phyloP scores from a whole-genome alignment of 345 rosid species.

The Dovyalis caffra region DNA sequence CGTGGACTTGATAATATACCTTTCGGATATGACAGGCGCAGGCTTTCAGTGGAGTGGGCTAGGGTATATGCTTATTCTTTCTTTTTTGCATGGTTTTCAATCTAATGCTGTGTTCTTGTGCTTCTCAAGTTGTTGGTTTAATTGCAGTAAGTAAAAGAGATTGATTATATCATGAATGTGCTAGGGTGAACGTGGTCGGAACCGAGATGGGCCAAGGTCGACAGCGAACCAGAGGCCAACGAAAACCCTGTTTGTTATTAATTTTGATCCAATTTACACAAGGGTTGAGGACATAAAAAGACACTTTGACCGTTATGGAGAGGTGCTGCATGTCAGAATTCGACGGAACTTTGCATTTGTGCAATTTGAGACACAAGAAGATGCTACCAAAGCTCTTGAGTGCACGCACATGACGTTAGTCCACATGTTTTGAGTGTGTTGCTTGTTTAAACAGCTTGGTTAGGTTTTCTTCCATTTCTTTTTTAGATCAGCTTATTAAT shows the following conservation, averaged over 20 bases:
- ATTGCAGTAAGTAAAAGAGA: background rate
- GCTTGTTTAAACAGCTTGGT: background rate
- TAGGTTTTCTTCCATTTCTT: background rate
- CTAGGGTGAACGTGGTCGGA: slow-evolving; percentile 77
- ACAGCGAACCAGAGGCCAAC: slow-evolving; percentile 69
- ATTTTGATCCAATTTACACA: slow-evolving; percentile 72
- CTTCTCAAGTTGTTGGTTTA: background rate
- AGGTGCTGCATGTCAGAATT: slow-evolving; percentile 65
- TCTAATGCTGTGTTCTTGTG: background rate
- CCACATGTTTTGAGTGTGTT: background rate
- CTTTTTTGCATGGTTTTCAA: background rate
- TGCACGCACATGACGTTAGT: slow-evolving; percentile 69
- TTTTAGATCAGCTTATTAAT: background rate
- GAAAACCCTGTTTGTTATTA: slow-evolving; percentile 80
- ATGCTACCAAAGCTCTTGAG: slow-evolving; percentile 78
- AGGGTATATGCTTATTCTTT: slow-evolving; percentile 41
- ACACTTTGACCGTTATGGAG: slow-evolving; percentile 80
- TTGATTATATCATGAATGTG: background rate
- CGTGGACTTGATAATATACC: slow-evolving; percentile 59
- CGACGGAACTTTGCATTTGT: slow-evolving; percentile 82
- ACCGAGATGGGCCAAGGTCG: slow-evolving; percentile 57
- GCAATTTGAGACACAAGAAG: slow-evolving; percentile 76
- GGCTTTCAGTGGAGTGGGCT: slow-evolving; percentile 84
- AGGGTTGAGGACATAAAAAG: slow-evolving; percentile 68
- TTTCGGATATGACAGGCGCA: slow-evolving; percentile 74